These are phyloP conservation scores for Wickerhamomyces sydowiorum DNA, from an alignment of 805 yeast species.

Conservation along the genomic window DNA sequence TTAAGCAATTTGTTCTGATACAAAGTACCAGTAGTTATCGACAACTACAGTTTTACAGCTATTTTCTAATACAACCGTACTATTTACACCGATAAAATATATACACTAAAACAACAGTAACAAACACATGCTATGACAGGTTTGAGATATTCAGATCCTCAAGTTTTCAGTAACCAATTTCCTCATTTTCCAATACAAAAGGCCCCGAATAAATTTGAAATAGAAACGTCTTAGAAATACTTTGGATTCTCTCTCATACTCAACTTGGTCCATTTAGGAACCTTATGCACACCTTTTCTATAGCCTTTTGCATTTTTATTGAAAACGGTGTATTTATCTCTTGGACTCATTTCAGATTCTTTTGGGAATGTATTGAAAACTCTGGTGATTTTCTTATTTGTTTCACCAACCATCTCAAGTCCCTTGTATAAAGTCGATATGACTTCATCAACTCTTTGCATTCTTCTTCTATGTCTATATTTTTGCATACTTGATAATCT, in stretches of 20 bases:
- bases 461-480: slow-evolving; percentile 75
- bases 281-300: slow-evolving; percentile 82
- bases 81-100: slow-evolving; percentile 4
- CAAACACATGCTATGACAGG: too few species aligned
- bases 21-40: too few species aligned
- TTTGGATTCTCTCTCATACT: slow-evolving; percentile 76
- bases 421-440: slow-evolving; percentile 59
- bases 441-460: slow-evolving; percentile 75
- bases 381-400: slow-evolving; percentile 27
- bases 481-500: slow-evolving; percentile 78
- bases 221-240: slow-evolving; percentile 9
- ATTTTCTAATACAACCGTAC: too few species aligned
- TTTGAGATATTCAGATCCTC: too few species aligned
- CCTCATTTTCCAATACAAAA: too few species aligned
- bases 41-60: too few species aligned
- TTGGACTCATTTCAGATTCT: slow-evolving; percentile 72
- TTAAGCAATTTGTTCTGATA: too few species aligned
- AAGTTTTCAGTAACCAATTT: too few species aligned
- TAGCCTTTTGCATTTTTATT: slow-evolving; percentile 68
- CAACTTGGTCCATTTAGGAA: slow-evolving; percentile 88
- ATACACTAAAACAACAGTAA: not conserved
- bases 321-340: slow-evolving; percentile 85
- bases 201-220: too few species aligned
- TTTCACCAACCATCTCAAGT: slow-evolving; percentile 28
- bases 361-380: slow-evolving; percentile 57